Percentiles rank a stretch among this genome's conserved stretches.
These are phyloP conservation scores for Podaxis sp. DNA, from an alignment of 768 basidiomycete genomes.

Conservation along the genomic window DNA sequence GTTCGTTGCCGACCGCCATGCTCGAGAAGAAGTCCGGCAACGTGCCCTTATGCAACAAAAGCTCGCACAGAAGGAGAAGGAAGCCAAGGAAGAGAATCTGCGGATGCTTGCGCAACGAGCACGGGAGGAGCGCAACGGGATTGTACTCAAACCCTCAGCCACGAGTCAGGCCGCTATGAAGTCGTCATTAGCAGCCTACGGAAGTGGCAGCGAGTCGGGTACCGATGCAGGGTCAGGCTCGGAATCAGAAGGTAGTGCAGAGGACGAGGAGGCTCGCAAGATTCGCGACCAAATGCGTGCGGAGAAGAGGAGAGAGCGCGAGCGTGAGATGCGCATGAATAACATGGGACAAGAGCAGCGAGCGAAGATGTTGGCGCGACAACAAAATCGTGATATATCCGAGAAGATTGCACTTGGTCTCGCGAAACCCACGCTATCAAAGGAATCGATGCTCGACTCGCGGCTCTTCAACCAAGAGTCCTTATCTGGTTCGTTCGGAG, in stretches of 20 bases:
- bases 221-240: conserved; percentile 57
- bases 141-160: conserved; percentile 65
- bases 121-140: conserved; percentile 88
- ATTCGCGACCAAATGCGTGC: conserved; percentile 88
- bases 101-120: conserved; percentile 93
- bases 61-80: conserved; percentile 98
- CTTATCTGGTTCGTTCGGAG: conserved; percentile 76
- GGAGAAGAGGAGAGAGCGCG: conserved; percentile 91
- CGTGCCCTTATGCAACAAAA: conserved; percentile 98
- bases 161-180: conserved; percentile 72
- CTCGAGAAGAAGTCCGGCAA: conserved; percentile 96
- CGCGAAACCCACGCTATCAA: conserved; percentile 93
- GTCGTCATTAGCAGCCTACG: conserved; percentile 81
- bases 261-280: conserved; percentile 83
- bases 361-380: conserved; percentile 91
- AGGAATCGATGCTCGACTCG: conserved; percentile 97
- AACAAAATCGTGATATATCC: conserved; percentile 98
- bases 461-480: conserved; percentile 97
- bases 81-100: conserved; percentile 93
- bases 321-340: conserved; percentile 97
- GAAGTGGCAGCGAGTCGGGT: conserved; percentile 66
- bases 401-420: conserved; percentile 98
- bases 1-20: conserved; percentile 94
- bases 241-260: conserved; percentile 48
- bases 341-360: conserved; percentile 98